A percentile compares a stretch with the other conserved stretches of the same genome.
These are phyloP conservation scores for Xylaria polymorpha DNA, from an alignment of 2,329 filamentous ascomycete species.

Conservation along the genomic window DNA sequence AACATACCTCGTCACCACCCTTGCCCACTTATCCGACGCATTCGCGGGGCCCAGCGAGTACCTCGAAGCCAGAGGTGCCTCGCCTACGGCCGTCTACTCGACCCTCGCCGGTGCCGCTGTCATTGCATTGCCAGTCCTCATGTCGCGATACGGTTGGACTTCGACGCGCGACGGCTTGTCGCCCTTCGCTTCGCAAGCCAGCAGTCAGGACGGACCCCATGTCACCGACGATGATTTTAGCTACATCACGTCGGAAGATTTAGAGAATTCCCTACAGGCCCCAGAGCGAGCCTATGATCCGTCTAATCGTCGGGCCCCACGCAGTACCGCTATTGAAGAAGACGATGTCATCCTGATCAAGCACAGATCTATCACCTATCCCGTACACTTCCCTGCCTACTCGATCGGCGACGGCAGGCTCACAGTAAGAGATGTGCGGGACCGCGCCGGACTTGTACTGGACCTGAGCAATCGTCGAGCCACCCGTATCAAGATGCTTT, in stretches of 20 bases:
- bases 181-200: constrained; percentile 60
- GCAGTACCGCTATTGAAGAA: constrained; percentile 63
- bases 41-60: constrained; percentile 64
- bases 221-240: constrained; percentile 82
- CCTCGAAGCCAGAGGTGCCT: constrained; percentile 63
- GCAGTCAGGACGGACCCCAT: constrained; percentile 63
- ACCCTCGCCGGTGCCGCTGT: constrained; percentile 61
- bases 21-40: constrained; percentile 61
- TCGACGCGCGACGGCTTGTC: constrained; percentile 59
- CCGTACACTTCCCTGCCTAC: constrained; percentile 78
- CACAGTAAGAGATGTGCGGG: constrained; percentile 71
- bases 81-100: constrained; percentile 62
- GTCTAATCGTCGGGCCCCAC: constrained; percentile 49
- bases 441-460: constrained; percentile 75
- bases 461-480: constrained; percentile 66
- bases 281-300: constrained; percentile 57
- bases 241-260: constrained; percentile 84
- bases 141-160: constrained; percentile 67
- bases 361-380: constrained; percentile 72
- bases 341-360: constrained; percentile 79
- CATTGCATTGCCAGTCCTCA: constrained; percentile 62
- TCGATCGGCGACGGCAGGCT: constrained; percentile 80
- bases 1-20: constrained; percentile 65
- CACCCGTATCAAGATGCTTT: constrained; percentile 72
- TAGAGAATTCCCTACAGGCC: constrained; percentile 60